These are phyloP conservation scores for Senna tora DNA, from an alignment of 306 rosid genomes.

Conservation along the genomic window DNA sequence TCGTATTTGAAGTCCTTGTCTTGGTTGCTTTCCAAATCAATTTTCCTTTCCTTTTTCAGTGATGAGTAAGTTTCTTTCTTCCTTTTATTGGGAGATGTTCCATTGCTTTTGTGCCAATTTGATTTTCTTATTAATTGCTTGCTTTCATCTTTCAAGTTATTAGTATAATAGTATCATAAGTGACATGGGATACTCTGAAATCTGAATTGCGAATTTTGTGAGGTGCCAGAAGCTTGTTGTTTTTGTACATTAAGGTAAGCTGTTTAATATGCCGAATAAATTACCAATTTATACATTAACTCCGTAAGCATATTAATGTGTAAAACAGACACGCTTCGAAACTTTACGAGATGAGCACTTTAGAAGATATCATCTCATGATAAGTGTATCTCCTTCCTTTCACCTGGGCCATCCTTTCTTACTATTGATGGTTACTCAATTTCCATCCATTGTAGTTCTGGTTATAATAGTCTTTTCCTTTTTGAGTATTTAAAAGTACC, in stretches of 20 bases:
- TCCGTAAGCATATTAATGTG: too few relatives aligned
- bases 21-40: slow-evolving; percentile 5
- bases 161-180: too few relatives aligned
- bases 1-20: background rate
- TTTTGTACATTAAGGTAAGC: too few relatives aligned
- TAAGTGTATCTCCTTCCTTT: slow-evolving; percentile 23
- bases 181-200: too few relatives aligned
- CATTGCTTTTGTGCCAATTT: background rate
- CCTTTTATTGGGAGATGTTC: background rate
- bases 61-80: background rate
- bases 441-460: slow-evolving; percentile 30
- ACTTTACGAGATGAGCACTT: too few relatives aligned
- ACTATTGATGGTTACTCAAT: slow-evolving; percentile 29
- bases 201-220: too few relatives aligned
- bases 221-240: too few relatives aligned
- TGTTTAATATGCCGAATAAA: too few relatives aligned
- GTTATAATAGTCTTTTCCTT: slow-evolving; percentile 14
- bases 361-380: too few relatives aligned
- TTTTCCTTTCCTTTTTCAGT: background rate
- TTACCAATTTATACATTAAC: too few relatives aligned
- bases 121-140: slow-evolving; percentile 23
- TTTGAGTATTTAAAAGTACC: slow-evolving; percentile 8
- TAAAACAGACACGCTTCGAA: too few relatives aligned
- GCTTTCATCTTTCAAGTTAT: slow-evolving; percentile 36
- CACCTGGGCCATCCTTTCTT: slow-evolving; percentile 39